A percentile compares a stretch with the other conserved stretches of the same genome.
phyloP scores from a whole-genome alignment of 768 basidiomycete species.

The Porpolomopsis calyptriformis region DNA sequence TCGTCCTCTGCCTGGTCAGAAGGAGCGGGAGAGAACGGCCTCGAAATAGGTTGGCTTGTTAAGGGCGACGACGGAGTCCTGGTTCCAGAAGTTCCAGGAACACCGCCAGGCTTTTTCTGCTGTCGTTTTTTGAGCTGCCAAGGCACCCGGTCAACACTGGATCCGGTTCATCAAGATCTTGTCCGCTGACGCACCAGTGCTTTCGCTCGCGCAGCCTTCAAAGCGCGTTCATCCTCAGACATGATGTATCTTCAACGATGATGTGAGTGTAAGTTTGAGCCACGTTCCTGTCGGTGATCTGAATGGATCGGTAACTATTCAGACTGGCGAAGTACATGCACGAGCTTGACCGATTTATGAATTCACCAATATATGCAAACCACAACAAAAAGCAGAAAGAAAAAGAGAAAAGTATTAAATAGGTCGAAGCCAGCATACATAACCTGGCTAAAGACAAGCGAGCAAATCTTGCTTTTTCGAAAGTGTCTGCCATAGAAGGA shows the following conservation, averaged over 20 bases:
- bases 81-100: neutral
- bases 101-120: constrained; percentile 3
- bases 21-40: constrained; percentile 43
- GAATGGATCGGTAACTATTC: too few species aligned
- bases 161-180: too few species aligned
- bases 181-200: constrained; percentile 55
- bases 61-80: constrained; percentile 19
- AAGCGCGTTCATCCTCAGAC: constrained; percentile 71
- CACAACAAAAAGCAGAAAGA: constrained; percentile 25
- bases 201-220: constrained; percentile 75
- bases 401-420: constrained; percentile 26
- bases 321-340: too few species aligned
- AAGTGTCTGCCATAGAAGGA: constrained; percentile 8
- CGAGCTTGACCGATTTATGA: constrained; percentile 17
- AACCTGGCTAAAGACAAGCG: constrained; percentile 17
- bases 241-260: constrained; percentile 16
- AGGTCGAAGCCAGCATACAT: constrained; percentile 26
- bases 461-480: constrained; percentile 8
- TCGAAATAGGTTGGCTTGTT: constrained; percentile 34
- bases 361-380: constrained; percentile 37
- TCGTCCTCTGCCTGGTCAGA: constrained; percentile 33
- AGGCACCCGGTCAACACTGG: too few species aligned
- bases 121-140: constrained; percentile 72
- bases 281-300: too few species aligned
- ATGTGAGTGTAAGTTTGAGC: neutral